Conservation (phyloP, 1,139 yeast species). For the Debaryomyces subglobosus region DNA sequence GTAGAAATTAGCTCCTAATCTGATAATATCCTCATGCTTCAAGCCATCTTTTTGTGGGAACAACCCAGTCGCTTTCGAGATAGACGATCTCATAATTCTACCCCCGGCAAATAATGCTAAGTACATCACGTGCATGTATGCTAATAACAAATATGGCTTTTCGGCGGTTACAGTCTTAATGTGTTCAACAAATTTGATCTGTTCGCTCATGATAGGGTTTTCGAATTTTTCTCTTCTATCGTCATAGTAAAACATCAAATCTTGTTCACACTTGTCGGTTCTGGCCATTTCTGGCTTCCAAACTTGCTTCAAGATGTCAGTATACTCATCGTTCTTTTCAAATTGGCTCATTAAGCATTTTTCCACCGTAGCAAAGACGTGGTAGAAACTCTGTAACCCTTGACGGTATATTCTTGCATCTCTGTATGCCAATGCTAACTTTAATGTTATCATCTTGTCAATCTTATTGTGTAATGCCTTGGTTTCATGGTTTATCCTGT, state of each 20-base stretch:
- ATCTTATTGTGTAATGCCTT: conserved; percentile 67
- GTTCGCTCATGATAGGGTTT: conserved; percentile 60
- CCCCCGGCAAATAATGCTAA: conserved; percentile 90
- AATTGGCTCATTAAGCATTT: conserved; percentile 52
- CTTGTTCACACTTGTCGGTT: conserved; percentile 57
- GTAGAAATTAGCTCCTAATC: conserved; percentile 70
- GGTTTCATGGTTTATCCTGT: conserved; percentile 74
- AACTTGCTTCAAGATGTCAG: conserved; percentile 49
- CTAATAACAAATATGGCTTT: conserved; percentile 72
- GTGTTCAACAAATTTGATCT: conserved; percentile 63
- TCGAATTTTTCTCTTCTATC: conserved; percentile 57
- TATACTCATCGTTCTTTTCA: conserved; percentile 43
- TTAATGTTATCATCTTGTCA: conserved; percentile 68
- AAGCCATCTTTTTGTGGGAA: conserved; percentile 74
- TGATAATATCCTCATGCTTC: conserved; percentile 61
- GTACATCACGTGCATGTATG: conserved; percentile 87
- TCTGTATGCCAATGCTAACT: conserved; percentile 74
- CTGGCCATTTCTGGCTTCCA: conserved; percentile 78
- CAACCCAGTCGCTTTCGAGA: conserved; percentile 68
- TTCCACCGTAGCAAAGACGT: conserved; percentile 73
- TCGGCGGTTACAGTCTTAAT: conserved; percentile 55
- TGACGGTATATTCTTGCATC: conserved; percentile 79
- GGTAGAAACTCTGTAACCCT: conserved; percentile 78
- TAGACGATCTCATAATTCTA: conserved; percentile 65
- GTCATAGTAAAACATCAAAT: conserved; percentile 68